Evolutionary conservation across 148 eudicot genomes (phyloP), one percentile per base, ranked within the genome.

Genomic region (Rhododendron mucronatum): DNA sequence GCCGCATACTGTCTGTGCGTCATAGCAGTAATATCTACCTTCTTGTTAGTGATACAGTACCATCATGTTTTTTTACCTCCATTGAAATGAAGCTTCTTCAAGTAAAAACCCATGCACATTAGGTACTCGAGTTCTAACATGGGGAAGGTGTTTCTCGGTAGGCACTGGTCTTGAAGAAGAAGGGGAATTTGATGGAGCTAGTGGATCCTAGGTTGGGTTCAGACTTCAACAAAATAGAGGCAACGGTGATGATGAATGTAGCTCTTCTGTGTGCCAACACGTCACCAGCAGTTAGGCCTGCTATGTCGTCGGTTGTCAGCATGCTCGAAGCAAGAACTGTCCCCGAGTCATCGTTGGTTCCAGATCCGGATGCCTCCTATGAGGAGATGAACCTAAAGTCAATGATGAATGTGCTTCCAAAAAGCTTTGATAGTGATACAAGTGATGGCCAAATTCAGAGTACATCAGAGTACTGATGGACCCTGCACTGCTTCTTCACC

Each of bases 241-340:
- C 50, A 21, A 35, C 45, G 39, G 35, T 33, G 37, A 81, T 83
- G 84, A 71, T 86, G 8, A 73, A 88, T 14, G 41, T 86, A 18
- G 88, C 88, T 45, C 84, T 88, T 21, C 57, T 79, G 7, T 88
- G 88, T 57, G 13, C 90, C 59, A 26, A 84, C n/a, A 16, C 44
- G 23, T 50, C 84, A 15, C 84, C 84, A 23, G 47, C 86, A 20
- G 84, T 55, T 41, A 88, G 88, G 84, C 90, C 90, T 21, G 11
- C 53, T 13, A 88, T 88, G 90, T 88, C 90, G 28, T 78, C 88
- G 1, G 90, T 86, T 26, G 88, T 83, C 12, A 73, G 88, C 86
- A 78, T 86, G 82, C 84, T 88, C 13, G 88, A 86, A 80, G 88
- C 86, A 18, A 20, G 55, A 45, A 41, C 59, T 51, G 33, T 47